Base-by-base conservation (phyloP, 495 filamentous ascomycete species). In the Neurospora sp. region DNA sequence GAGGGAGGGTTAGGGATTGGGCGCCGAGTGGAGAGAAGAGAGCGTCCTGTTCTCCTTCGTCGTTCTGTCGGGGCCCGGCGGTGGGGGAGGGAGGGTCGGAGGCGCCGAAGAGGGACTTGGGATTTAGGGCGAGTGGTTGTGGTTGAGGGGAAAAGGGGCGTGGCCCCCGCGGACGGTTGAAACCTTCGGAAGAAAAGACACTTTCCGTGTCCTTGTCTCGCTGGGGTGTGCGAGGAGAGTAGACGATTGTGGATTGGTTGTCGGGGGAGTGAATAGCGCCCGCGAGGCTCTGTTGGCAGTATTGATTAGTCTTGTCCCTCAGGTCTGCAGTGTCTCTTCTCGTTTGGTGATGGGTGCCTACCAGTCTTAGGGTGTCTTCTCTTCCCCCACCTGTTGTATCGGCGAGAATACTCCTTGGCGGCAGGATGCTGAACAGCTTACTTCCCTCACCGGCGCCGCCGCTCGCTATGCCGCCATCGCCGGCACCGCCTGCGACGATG, bases 381-480 rank as follows among this genome's bases (percentile, higher is more conserved):
- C 54, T 31, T 31, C 54, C 54, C 14, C 54, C 54, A 12, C 54
- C 54, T 35, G 54, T 69, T 40, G 72, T 71, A 74, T 85, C 84
- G 23, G 85, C 83, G 2, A 89, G 81, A 71, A 89, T 89, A 76
- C 83, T 86, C 76, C 86, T 85, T 20, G 86, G 83, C 70, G 87
- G 87, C 54, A 89, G 77, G 79, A 89, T 88, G 77, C 84, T 86
- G 81, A 89, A 89, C 77, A 89, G 78, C 78, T 86, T 86, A 23
- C 80, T 80, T 72, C 81, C 83, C 39, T 83, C 83, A 46, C 79
- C 80, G 8, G 72, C 79, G 38, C 72, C 71, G 11, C 73, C 77
- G 4, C 69, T 76, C 2, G 72, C 76, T 20, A 73, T 77, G 0
- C 39, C 74, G 5, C 18, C 70, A n/a, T 70, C 76, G 10, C 71